phyloP scores from a whole-genome alignment of 2,329 filamentous ascomycete species.

The Alternaria sp. region DNA sequence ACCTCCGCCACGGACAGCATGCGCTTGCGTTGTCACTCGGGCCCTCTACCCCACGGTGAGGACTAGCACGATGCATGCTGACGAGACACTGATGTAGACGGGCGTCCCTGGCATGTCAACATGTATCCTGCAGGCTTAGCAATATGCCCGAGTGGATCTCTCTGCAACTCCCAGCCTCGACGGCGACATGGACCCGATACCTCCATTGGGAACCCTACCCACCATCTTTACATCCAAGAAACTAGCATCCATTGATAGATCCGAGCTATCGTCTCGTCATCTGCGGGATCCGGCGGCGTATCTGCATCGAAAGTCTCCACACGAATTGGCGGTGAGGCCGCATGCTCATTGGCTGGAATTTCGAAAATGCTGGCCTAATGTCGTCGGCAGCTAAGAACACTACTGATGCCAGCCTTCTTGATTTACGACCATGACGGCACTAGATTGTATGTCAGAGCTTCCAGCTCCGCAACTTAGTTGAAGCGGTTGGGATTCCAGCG shows the following conservation, averaged over 20 bases:
- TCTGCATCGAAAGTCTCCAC: slow-evolving; percentile 34
- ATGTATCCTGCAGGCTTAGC: slow-evolving; percentile 11
- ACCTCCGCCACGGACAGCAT: slow-evolving; percentile 34
- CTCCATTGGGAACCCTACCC: slow-evolving; percentile 2
- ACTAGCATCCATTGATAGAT: slow-evolving; percentile 4
- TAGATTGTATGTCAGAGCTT: background rate
- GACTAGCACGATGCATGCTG: slow-evolving; percentile 27
- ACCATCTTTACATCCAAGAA: slow-evolving; percentile 1
- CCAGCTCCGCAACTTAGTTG: background rate
- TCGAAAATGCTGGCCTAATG: slow-evolving; percentile 32
- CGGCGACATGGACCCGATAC: background rate
- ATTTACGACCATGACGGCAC: slow-evolving; percentile 18
- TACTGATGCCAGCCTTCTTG: slow-evolving; percentile 24
- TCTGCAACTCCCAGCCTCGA: slow-evolving; percentile 19
- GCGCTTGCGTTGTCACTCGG: slow-evolving; percentile 14
- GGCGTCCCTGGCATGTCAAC: slow-evolving; percentile 18
- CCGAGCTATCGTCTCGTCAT: slow-evolving; percentile 31
- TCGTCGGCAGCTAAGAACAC: slow-evolving; percentile 20
- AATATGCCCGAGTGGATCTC: slow-evolving; percentile 17
- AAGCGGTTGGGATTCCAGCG: background rate
- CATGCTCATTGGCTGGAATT: slow-evolving; percentile 37
- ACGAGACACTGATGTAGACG: slow-evolving; percentile 14
- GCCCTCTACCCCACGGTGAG: slow-evolving; percentile 28
- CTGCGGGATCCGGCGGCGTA: slow-evolving; percentile 31
- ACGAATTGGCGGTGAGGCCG: slow-evolving; percentile 45